These are phyloP conservation scores for Citrus unshiu DNA, from an alignment of 345 rosid genomes.

Conservation along the genomic window DNA sequence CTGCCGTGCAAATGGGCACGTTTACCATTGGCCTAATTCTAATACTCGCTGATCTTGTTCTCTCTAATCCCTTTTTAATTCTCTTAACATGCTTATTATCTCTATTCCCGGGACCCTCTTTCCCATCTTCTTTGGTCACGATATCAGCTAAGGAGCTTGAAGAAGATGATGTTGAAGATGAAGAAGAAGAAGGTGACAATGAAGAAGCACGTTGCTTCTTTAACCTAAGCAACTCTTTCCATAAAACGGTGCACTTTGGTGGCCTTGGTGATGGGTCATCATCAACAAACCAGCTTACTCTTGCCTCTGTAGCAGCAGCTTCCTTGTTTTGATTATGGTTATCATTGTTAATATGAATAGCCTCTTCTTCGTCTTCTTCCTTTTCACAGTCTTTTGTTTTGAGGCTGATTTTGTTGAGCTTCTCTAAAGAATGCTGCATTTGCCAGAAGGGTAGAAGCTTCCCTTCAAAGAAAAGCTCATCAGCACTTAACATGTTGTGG, in stretches of 20 bases:
- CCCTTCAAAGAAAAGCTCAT: conserved; percentile 87
- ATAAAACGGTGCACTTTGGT: conserved; percentile 88
- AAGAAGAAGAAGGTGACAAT: conserved; percentile 45
- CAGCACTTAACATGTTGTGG: conserved; percentile 68
- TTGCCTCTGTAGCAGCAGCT: conserved; percentile 18
- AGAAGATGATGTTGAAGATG: conserved; percentile 62
- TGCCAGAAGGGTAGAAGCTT: conserved; percentile 92
- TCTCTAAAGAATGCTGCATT: conserved; percentile 55
- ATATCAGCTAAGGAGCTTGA: conserved; percentile 51
- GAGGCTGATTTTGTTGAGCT: conserved; percentile 54
- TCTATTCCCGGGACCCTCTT: conserved; percentile 25
- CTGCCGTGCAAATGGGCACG: conserved; percentile 68
- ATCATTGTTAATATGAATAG: not conserved
- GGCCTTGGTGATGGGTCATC: conserved; percentile 98
- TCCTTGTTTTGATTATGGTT: conserved; percentile 28
- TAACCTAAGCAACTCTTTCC: conserved; percentile 88
- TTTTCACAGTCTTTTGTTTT: conserved; percentile 29
- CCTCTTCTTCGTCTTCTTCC: conserved; percentile 29
- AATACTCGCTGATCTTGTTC: conserved; percentile 71
- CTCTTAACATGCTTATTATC: conserved; percentile 65
- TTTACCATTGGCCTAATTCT: conserved; percentile 87
- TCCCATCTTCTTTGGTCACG: conserved; percentile 38
- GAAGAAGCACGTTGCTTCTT: conserved; percentile 73
- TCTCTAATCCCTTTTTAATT: conserved; percentile 71
- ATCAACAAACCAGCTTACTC: conserved; percentile 71